A percentile compares a stretch with the other conserved stretches of the same genome.
Conservation (phyloP, 2,329 filamentous ascomycete species). For the Sporothrix pallida region DNA sequence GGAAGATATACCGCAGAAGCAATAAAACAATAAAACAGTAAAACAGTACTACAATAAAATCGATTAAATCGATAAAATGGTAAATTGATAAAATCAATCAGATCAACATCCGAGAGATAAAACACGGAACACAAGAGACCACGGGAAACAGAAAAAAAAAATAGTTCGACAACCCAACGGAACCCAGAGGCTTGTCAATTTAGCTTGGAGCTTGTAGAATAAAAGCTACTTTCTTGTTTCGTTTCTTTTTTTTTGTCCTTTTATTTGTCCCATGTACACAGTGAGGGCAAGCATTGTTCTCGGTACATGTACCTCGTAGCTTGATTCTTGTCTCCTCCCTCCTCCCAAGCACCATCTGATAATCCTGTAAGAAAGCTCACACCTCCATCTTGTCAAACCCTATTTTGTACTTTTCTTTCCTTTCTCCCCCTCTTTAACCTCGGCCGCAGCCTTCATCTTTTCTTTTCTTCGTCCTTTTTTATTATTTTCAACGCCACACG, state of each 20-base stretch:
- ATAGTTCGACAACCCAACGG: neutral
- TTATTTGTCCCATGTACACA: neutral
- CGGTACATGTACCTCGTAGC: neutral
- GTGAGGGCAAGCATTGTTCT: neutral
- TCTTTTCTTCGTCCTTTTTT: neutral
- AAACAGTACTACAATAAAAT: conserved; percentile 21
- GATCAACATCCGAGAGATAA: neutral
- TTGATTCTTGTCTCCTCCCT: neutral
- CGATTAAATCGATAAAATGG: conserved; percentile 17
- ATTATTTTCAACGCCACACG: conserved; percentile 15
- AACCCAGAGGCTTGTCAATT: neutral
- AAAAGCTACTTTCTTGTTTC: neutral
- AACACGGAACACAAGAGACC: neutral
- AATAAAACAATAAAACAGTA: neutral
- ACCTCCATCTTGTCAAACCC: neutral
- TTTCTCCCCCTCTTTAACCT: conserved; percentile 18
- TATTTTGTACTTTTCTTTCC: neutral
- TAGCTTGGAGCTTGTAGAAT: neutral
- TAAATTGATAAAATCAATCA: neutral
- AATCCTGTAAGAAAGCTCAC: neutral
- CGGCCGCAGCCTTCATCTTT: neutral
- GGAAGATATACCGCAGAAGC: neutral
- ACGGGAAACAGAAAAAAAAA: neutral
- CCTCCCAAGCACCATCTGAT: conserved; percentile 13
- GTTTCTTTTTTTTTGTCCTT: neutral